phyloP scores from a whole-genome alignment of 2,329 filamentous ascomycete genomes.

The Apiospora hydei region DNA sequence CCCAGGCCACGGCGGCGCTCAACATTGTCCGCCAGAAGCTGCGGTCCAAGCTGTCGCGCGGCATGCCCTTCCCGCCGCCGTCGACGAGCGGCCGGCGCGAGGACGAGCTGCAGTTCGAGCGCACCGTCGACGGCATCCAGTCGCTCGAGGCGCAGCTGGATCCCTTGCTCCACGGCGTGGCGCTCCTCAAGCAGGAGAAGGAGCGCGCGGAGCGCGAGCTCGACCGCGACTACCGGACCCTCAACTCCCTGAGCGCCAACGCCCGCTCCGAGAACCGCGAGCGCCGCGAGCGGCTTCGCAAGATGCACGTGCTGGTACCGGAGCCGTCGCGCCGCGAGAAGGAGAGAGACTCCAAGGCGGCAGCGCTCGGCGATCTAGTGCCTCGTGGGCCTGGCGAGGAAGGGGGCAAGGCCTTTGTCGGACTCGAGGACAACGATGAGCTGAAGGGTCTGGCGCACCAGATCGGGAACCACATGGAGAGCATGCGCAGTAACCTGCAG shows the following conservation, averaged over 20 bases:
- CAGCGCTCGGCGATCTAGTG: slow-evolving; percentile 30
- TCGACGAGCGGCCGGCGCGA: slow-evolving; percentile 55
- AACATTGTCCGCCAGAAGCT: slow-evolving; percentile 62
- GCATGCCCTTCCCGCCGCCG: slow-evolving; percentile 70
- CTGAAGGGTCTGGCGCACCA: slow-evolving; percentile 55
- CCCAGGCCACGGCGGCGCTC: slow-evolving; percentile 63
- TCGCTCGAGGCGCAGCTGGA: slow-evolving; percentile 65
- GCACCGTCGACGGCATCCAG: slow-evolving; percentile 65
- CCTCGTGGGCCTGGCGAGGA: slow-evolving; percentile 31
- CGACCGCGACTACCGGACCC: slow-evolving; percentile 59
- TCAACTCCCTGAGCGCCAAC: slow-evolving; percentile 61
- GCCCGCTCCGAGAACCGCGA: slow-evolving; percentile 61
- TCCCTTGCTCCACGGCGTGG: slow-evolving; percentile 67
- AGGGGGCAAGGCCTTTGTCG: slow-evolving; percentile 34
- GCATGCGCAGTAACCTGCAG: slow-evolving; percentile 59
- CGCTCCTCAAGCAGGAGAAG: slow-evolving; percentile 65
- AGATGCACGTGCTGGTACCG: slow-evolving; percentile 59
- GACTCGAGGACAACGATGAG: slow-evolving; percentile 51
- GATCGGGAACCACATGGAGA: slow-evolving; percentile 63
- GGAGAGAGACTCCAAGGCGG: slow-evolving; percentile 22
- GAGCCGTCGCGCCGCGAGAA: slow-evolving; percentile 36
- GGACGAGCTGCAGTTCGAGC: slow-evolving; percentile 71
- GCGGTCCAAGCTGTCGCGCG: slow-evolving; percentile 62
- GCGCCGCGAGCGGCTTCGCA: slow-evolving; percentile 57
- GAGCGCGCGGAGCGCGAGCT: slow-evolving; percentile 62